Conservation (phyloP, 805 yeast genomes). For the Candida maris region DNA sequence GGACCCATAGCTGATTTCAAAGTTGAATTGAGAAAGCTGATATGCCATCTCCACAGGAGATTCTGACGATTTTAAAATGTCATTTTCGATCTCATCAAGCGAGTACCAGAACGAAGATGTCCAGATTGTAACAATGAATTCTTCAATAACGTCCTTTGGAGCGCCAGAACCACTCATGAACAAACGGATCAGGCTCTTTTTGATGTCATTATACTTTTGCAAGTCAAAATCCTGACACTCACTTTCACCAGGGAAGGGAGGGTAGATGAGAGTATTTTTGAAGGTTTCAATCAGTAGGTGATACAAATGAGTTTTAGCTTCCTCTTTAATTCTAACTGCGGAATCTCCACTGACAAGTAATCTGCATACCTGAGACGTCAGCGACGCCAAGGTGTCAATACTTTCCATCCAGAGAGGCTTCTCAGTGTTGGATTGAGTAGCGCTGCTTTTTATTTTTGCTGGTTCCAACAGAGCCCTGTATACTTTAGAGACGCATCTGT, state of each 20-base stretch:
- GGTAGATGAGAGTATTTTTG: conserved; percentile 37
- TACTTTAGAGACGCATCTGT: conserved; percentile 43
- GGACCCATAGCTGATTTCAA: conserved; percentile 57
- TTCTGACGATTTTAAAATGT: conserved; percentile 17
- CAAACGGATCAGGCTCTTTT: conserved; percentile 39
- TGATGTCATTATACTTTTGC: conserved; percentile 40
- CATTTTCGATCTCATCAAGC: conserved; percentile 50
- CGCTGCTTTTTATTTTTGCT: conserved; percentile 41
- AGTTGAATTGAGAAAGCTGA: conserved; percentile 38
- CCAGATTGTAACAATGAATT: conserved; percentile 51
- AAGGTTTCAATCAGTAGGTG: conserved; percentile 38
- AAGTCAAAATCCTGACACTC: conserved; percentile 43
- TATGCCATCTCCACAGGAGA: conserved; percentile 34
- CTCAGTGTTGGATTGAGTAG: conserved; percentile 23
- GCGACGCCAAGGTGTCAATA: conserved; percentile 35
- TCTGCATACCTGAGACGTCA: conserved; percentile 33
- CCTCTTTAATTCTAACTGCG: conserved; percentile 10
- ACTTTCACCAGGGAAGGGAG: conserved; percentile 17
- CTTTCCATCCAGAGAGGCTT: conserved; percentile 55
- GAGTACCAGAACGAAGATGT: conserved; percentile 56
- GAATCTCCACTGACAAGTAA: conserved; percentile 13
- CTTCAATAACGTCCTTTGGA: conserved; percentile 32
- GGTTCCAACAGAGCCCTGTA: conserved; percentile 51
- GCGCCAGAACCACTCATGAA: conserved; percentile 30
- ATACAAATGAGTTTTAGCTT: conserved; percentile 33